A percentile compares a stretch with the other conserved stretches of the same genome.
phyloP scores from a whole-genome alignment of 202 grass and related monocot genomes.

The Carex arenaria region DNA sequence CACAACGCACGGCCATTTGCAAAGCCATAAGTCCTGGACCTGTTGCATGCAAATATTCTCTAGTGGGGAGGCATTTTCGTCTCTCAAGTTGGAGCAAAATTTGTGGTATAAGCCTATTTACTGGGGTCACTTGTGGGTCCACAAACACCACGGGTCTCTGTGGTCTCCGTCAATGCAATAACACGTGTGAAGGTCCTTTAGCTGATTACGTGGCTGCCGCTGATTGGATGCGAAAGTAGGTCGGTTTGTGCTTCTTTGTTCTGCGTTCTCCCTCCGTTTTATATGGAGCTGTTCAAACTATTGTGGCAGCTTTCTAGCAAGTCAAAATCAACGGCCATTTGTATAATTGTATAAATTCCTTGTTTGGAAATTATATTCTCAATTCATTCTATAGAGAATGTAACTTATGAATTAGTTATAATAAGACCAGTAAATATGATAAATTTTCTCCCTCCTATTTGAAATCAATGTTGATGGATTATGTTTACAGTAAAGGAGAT shows the following conservation, averaged over 20 bases:
- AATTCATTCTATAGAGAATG: not conserved
- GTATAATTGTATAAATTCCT: not conserved
- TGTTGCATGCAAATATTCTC: not conserved
- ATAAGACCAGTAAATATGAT: not conserved
- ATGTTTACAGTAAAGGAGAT: not conserved
- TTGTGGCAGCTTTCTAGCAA: not conserved
- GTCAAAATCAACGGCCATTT: not conserved
- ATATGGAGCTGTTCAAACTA: not conserved
- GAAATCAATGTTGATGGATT: too few relatives aligned
- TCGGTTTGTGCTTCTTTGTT: not conserved
- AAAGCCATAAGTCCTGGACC: not conserved
- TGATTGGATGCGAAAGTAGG: slow-evolving; percentile 21
- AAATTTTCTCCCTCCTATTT: not conserved
- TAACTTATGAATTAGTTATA: not conserved
- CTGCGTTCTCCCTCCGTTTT: not conserved
- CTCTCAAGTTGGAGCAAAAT: not conserved
- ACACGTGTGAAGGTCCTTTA: slow-evolving; percentile 1
- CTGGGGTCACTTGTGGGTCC: not conserved
- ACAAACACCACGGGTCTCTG: not conserved
- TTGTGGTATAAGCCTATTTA: slow-evolving; percentile 16
- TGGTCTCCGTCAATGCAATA: slow-evolving; percentile 6
- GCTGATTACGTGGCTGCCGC: not conserved
- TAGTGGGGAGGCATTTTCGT: slow-evolving; percentile 3
- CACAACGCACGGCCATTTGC: not conserved
- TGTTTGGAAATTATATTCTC: not conserved